These are phyloP conservation scores for Leishmania lainsoni DNA, from an alignment of 208 protist species.

Conservation along the genomic window DNA sequence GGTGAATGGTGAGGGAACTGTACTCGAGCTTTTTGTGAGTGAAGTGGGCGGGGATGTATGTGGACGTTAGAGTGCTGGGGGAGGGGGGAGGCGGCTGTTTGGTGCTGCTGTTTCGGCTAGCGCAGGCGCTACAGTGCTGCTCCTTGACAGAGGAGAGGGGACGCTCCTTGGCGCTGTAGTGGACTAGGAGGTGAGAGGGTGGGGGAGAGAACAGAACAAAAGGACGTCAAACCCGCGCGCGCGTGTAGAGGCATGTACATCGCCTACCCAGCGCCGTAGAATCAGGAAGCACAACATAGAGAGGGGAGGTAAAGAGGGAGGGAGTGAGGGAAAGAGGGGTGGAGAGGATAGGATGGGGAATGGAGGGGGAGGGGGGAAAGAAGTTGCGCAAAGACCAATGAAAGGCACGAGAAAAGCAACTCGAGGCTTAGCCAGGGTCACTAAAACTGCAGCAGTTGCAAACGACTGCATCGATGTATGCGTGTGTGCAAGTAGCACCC, in stretches of 20 bases:
- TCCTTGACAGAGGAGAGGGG: no score
- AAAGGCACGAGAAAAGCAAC: neutral
- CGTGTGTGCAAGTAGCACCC: neutral
- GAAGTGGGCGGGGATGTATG: no score
- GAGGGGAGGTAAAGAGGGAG: neutral
- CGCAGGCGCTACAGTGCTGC: no score
- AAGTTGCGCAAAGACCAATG: neutral
- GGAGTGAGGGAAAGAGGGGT: neutral
- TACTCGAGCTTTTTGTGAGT: no score
- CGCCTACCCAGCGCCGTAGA: no score
- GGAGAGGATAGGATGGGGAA: neutral
- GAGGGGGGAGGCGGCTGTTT: no score
- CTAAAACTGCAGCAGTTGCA: neutral
- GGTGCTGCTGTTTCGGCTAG: no score
- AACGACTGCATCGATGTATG: neutral
- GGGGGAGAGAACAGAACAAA: slow-evolving; percentile 6
- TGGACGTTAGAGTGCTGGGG: no score
- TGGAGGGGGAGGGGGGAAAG: neutral
- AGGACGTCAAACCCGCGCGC: neutral
- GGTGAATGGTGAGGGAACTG: slow-evolving; percentile 27
- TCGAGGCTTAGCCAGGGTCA: neutral
- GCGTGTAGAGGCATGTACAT: neutral
- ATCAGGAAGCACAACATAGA: neutral
- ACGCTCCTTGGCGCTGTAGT: neutral
- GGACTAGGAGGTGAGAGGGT: neutral